A percentile compares a stretch with the other conserved stretches of the same genome.
Conservation (phyloP, 345 rosid species). For the Eucalyptus tenuipes region DNA sequence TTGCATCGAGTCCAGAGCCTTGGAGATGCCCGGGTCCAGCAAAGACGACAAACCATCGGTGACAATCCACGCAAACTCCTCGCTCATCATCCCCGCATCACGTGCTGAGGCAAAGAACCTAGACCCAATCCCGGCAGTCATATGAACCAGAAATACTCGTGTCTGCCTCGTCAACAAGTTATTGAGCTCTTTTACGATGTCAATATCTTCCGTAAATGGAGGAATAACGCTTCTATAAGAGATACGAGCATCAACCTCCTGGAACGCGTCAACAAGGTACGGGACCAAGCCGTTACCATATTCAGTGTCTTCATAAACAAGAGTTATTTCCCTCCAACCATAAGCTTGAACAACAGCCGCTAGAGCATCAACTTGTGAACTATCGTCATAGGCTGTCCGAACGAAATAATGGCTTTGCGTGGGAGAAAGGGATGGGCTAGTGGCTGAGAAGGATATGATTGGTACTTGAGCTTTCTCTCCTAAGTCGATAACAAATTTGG, state of each 20-base stretch:
- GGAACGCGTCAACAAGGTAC: conserved; percentile 9
- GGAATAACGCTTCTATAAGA: conserved; percentile 5
- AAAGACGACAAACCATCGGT: conserved; percentile 4
- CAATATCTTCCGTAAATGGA: background rate
- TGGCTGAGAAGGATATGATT: conserved; percentile 12
- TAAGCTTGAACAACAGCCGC: conserved; percentile 7
- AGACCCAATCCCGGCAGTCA: conserved; percentile 10
- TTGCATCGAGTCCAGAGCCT: background rate
- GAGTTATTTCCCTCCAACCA: conserved; percentile 20
- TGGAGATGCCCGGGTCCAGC: background rate
- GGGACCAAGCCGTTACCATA: conserved; percentile 20
- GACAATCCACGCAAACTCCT: conserved; percentile 23
- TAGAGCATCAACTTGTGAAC: conserved; percentile 16
- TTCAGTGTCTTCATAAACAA: conserved; percentile 16
- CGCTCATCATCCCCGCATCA: conserved; percentile 17
- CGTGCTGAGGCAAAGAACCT: conserved; percentile 6
- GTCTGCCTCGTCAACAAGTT: conserved; percentile 13
- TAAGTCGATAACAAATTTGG: conserved; percentile 9
- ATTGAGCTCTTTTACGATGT: conserved; percentile 9
- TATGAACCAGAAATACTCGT: conserved; percentile 30
- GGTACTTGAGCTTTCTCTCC: conserved; percentile 22
- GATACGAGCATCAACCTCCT: conserved; percentile 1
- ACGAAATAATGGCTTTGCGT: background rate
- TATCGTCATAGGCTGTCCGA: conserved; percentile 8
- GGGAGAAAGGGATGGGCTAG: conserved; percentile 11